Conservation (phyloP, 1,284 basidiomycete species). For the Cryptococcus maquisensis region DNA sequence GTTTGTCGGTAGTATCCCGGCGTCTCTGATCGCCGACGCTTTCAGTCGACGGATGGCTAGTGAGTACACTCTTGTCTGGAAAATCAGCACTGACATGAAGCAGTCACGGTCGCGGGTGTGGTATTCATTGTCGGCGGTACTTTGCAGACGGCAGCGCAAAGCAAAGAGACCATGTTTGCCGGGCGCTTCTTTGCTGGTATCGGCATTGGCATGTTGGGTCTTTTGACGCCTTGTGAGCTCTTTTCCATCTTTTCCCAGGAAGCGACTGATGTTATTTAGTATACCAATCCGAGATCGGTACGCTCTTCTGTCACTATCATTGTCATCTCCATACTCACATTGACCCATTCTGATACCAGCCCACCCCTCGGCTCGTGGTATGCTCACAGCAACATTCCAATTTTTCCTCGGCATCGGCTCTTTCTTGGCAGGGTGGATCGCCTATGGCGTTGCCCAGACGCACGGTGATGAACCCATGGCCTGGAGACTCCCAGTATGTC, state of each 20-base stretch:
- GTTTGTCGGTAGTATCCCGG: constrained; percentile 44
- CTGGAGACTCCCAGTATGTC: constrained; percentile 58
- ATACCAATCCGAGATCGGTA: constrained; percentile 58
- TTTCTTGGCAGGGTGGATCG: constrained; percentile 48
- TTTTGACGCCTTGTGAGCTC: constrained; percentile 48
- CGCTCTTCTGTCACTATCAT: not conserved
- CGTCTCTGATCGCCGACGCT: constrained; percentile 40
- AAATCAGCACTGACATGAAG: not conserved
- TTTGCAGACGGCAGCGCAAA: constrained; percentile 48
- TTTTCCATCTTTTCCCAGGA: not conserved
- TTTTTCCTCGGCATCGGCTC: constrained; percentile 55
- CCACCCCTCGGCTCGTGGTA: constrained; percentile 60
- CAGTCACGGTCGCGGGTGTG: constrained; percentile 45
- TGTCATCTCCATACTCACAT: not conserved
- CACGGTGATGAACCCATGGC: constrained; percentile 40
- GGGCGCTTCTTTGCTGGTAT: constrained; percentile 60
- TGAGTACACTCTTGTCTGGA: constrained; percentile 13
- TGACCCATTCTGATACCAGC: constrained; percentile 31
- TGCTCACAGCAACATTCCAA: constrained; percentile 61
- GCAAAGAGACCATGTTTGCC: constrained; percentile 60
- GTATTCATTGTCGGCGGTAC: constrained; percentile 56
- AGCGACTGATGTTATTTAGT: constrained; percentile 28
- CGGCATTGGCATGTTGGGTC: constrained; percentile 54
- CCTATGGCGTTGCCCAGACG: constrained; percentile 48
- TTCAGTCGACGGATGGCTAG: constrained; percentile 43